Evolutionary conservation across 495 filamentous ascomycete genomes (phyloP), one percentile per base, ranked within the genome.

Genomic region (Xylaria acuta): DNA sequence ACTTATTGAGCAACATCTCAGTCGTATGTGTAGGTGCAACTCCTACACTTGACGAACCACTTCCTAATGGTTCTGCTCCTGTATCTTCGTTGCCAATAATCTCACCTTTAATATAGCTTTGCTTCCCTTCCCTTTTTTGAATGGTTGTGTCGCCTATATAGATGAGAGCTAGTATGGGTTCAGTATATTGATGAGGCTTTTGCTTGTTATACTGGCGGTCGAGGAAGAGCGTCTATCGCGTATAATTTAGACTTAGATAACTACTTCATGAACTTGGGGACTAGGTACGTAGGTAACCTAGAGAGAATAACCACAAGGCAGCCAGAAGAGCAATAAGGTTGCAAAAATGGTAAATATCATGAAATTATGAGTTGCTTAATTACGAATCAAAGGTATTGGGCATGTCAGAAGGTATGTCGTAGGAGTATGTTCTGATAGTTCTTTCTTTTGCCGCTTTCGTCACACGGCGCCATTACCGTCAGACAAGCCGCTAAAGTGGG

Each of bases 381-480:
- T 27, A 47, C 12, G 5, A 12, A 64, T 16, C 12, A 32, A 64
- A 3, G 9, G 22, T 16, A 25, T 64, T 18, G 14, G 40, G 40
- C 12, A 27, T 45, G 54, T 20, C 54, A n/a, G 14, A 59, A 20
- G 54, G 51, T 7, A 27, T 18, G 25, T 34, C 27, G 11, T 27
- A 53, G 49, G 49, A 12, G n/a, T 25, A 14, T 53, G 22, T 27
- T 34, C 7, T 58, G 14, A 16, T 36, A 8, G 32, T n/a, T n/a
- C n/a, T n/a, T 36, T 51, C 38, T n/a, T 32, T 34, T 40, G 47
- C 64, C 64, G 64, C 64, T 40, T 67, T 67, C 47, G 64, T 67
- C 64, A 67, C 64, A 41, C 64, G 41, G 41, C 63, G 63, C 25
- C 43, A 36, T 22, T 22, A 41, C 43, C 25, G 63, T 65, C 41